Base-by-base conservation (phyloP, 2,329 filamentous ascomycete genomes). In the Phialophora chinensis region DNA sequence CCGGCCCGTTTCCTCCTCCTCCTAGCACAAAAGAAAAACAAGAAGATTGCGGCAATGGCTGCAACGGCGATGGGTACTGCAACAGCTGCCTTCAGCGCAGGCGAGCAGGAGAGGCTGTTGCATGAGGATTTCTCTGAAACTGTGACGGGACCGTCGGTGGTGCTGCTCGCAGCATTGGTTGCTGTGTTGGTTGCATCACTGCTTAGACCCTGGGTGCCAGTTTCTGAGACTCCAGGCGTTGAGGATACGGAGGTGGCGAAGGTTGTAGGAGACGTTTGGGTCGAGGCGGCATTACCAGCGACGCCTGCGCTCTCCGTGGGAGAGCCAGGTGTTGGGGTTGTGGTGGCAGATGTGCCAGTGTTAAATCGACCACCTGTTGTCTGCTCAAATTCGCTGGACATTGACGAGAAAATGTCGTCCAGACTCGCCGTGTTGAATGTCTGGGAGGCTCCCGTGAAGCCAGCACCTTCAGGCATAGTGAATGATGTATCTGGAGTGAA, bases 61-160 rank as follows among this genome's bases (percentile, higher is more conserved):
- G 65, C 70, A 17, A 72, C 66, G 14, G 71, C 69, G 17, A 73
- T 44, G 12, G 71, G 71, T 2, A 73, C 70, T 5, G 70, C 71
- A n/a, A 73, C 52, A 3, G 71, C 70, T 4, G 71, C 71, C 60
- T 73, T 66, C 14, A 72, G 66, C 5, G 62, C 69, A 14, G 71
- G 59, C 8, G 67, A 71, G 42, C 70, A 72, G 4, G 70, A 72
- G 25, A 73, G 63, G 33, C 69, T 69, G 49, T 65, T 66, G 47
- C 70, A 71, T 1, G 58, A 62, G 4, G 69, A 67, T 31, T 70
- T 63, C 55, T 66, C 31, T 1, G 65, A 65, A 17, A 70, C 64
- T 25, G 63, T 67, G 10, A 70, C 66, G n/a, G 65, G 62, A 7
- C 63, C 66, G 27, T 56, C 62, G 31, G 49, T 60, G 23, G 67